A percentile compares a stretch with the other conserved stretches of the same genome.
phyloP scores from a whole-genome alignment of 257 asterid species.

The Scutellaria baicalensis region DNA sequence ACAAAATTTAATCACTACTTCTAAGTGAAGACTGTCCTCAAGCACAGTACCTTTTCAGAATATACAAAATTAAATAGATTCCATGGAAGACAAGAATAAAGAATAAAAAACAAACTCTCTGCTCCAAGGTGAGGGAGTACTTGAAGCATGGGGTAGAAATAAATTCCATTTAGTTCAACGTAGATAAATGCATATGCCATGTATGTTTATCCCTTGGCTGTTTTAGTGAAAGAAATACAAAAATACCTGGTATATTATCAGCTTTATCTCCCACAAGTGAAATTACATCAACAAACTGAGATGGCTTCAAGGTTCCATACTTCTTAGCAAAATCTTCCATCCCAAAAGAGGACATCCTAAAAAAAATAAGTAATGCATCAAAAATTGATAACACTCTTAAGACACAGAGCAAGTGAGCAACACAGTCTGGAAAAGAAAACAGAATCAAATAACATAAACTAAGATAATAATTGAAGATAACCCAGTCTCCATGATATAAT shows the following conservation, averaged over 20 bases:
- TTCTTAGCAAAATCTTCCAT: conserved; percentile 82
- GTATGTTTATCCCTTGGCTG: not conserved
- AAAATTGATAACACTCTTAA: not conserved
- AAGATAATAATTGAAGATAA: too few species aligned
- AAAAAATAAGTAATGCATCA: conserved; percentile 3
- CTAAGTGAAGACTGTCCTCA: not conserved
- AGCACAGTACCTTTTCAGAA: not conserved
- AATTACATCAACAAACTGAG: conserved; percentile 89
- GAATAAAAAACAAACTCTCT: not conserved
- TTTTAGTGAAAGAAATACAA: conserved; percentile 3
- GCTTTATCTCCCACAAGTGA: conserved; percentile 89
- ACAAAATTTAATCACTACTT: not conserved
- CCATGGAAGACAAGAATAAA: not conserved
- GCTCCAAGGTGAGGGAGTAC: conserved; percentile 2
- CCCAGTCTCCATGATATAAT: not conserved
- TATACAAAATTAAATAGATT: not conserved
- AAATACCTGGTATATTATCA: conserved; percentile 91
- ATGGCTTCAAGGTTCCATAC: conserved; percentile 75
- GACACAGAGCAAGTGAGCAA: not conserved
- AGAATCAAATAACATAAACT: not conserved
- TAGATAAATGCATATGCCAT: not conserved
- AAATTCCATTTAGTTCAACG: not conserved
- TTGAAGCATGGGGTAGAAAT: not conserved
- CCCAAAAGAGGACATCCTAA: conserved; percentile 96
- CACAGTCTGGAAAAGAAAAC: not conserved